Conservation (phyloP, 495 filamentous ascomycete species). For the Bacidia rubella region DNA sequence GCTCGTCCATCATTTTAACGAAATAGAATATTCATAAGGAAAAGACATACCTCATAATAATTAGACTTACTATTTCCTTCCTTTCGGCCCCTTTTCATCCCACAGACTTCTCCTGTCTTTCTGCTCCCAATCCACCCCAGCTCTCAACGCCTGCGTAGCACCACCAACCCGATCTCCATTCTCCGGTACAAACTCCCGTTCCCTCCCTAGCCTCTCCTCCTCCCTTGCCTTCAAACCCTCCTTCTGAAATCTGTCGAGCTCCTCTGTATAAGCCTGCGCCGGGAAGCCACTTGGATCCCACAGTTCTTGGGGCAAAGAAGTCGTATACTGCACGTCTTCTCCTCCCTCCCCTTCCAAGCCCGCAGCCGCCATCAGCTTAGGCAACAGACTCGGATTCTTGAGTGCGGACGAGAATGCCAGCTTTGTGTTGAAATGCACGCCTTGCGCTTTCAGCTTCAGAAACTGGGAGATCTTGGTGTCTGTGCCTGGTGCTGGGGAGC, state of each 20-base stretch:
- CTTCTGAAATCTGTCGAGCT: slow-evolving; percentile 52
- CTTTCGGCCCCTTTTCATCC: background rate
- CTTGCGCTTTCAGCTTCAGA: slow-evolving; percentile 68
- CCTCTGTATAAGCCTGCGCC: slow-evolving; percentile 57
- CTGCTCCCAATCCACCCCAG: background rate
- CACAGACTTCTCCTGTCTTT: background rate
- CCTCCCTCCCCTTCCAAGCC: slow-evolving; percentile 30
- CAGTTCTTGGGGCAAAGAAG: slow-evolving; percentile 50
- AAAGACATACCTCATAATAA: too few relatives aligned
- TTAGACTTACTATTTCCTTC: background rate
- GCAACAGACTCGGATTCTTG: slow-evolving; percentile 66
- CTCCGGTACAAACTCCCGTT: slow-evolving; percentile 60
- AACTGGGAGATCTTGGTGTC: slow-evolving; percentile 74
- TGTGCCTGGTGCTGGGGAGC: slow-evolving; percentile 48
- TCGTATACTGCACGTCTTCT: slow-evolving; percentile 54
- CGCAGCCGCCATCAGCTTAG: slow-evolving; percentile 69
- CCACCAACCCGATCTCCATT: background rate
- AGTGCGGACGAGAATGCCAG: slow-evolving; percentile 56
- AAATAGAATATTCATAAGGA: too few relatives aligned
- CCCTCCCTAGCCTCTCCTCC: slow-evolving; percentile 35
- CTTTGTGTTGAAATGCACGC: slow-evolving; percentile 82
- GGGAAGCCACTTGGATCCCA: slow-evolving; percentile 59
- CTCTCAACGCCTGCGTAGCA: background rate
- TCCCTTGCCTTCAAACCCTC: slow-evolving; percentile 44
- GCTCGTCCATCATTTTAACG: too few relatives aligned